phyloP scores from a whole-genome alignment of 2,329 filamentous ascomycete species.

The Botryotinia globosa region DNA sequence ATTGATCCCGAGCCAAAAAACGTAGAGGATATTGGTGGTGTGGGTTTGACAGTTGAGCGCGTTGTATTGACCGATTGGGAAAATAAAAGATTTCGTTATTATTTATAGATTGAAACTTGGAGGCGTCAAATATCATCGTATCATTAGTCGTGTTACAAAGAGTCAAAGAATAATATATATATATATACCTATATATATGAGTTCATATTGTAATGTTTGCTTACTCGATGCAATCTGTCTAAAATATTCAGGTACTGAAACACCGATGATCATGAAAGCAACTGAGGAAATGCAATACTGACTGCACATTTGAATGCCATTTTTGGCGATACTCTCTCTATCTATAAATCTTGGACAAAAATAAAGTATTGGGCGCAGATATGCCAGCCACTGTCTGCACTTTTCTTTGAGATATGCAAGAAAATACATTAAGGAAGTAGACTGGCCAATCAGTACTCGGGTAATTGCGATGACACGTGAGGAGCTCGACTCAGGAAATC shows the following conservation, averaged over 20 bases:
- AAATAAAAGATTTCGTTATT: neutral
- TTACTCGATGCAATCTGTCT: neutral
- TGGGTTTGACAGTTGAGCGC: neutral
- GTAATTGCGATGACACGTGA: neutral
- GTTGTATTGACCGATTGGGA: neutral
- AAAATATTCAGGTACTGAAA: neutral
- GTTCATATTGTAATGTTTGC: neutral
- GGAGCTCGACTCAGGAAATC: neutral
- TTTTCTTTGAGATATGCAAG: neutral
- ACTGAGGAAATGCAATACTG: neutral
- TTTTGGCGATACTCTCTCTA: neutral
- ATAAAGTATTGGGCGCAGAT: neutral
- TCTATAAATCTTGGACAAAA: too few species aligned
- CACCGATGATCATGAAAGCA: neutral
- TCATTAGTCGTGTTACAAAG: neutral
- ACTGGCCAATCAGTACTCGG: neutral
- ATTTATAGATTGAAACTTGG: neutral
- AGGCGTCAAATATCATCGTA: neutral
- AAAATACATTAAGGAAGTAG: neutral
- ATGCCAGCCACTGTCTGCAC: neutral
- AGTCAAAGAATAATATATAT: neutral
- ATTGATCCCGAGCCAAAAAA: slow-evolving; percentile 24
- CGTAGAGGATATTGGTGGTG: neutral
- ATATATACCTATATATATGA: neutral
- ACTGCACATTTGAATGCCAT: neutral